Evolutionary conservation across 306 rosid species (phyloP), one percentile per base, ranked within the genome.

Genomic region (Calophaca sinica): DNA sequence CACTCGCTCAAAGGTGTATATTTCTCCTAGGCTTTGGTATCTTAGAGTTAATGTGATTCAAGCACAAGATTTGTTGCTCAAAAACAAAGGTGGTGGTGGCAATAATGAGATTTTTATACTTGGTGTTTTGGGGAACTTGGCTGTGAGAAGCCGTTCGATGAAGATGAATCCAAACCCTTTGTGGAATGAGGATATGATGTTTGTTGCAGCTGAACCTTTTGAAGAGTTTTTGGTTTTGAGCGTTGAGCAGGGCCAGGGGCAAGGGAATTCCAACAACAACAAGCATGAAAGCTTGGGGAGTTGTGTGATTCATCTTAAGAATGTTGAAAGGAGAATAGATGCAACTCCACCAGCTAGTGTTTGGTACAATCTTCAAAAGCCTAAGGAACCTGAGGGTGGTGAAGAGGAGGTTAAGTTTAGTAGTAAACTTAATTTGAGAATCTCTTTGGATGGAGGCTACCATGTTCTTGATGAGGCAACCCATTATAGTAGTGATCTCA

Each of bases 381-480:
- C 59, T 0, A 66, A 65, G 35, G 67, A 14, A 9, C 8, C 3
- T 4, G 41, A 65, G 4, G 62, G 35, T 38, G 46, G 44, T 42
- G 59, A 42, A 2, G 57, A 66, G 6, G 36, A 11, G 39, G 41
- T 15, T 4, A 54, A 10, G 36, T 44, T 76, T 55, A 55, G 29
- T 9, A 67, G 68, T 11, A 66, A 42, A 32, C 38, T 76, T 13
- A 54, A 76, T 41, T 54, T 81, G 75, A 76, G 90, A 42, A 49
- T 86, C 46, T 86, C 83, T 38, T 75, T 84, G 38, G 90, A 86
- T 72, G 88, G 90, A 49, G 90, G 88, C 12, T 86, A 86, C 62
- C 90, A 86, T 72, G 88, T 86, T 62, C 79, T 86, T 68, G 88
- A 86, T 48, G 90, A 86, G 82, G 76, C 80, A 6, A 79, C 85